Percentiles rank a stretch among this genome's conserved stretches.
Evolutionary conservation across 495 filamentous ascomycete species (phyloP).

Genomic region (Cercophora newfieldiana): DNA sequence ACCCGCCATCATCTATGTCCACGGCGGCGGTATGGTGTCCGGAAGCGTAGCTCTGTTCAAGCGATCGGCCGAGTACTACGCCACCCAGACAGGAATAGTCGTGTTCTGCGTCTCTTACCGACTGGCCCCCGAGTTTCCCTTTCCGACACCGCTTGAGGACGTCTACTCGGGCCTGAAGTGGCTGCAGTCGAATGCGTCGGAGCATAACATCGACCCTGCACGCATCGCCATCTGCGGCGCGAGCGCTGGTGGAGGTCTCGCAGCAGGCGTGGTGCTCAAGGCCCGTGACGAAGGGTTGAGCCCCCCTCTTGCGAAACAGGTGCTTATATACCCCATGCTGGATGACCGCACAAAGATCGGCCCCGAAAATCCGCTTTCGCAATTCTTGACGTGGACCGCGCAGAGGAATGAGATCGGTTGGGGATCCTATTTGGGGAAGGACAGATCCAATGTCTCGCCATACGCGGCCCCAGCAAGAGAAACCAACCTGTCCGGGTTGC

Average conservation of each 20-base stretch:
- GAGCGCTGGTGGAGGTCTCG: constrained; percentile 45
- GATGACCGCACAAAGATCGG: constrained; percentile 38
- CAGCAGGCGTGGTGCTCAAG: constrained; percentile 34
- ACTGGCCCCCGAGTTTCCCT: constrained; percentile 42
- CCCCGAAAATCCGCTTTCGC: constrained; percentile 27
- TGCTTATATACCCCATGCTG: constrained; percentile 45
- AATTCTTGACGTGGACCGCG: constrained; percentile 38
- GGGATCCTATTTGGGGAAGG: constrained; percentile 32
- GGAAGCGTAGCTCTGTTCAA: not conserved
- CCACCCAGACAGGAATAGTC: constrained; percentile 6
- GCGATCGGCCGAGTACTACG: not conserved
- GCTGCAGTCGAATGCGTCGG: constrained; percentile 29
- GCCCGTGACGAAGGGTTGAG: constrained; percentile 33
- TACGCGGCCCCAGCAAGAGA: constrained; percentile 45
- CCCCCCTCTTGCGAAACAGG: constrained; percentile 32
- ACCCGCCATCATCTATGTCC: constrained; percentile 38
- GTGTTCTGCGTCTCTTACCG: constrained; percentile 44
- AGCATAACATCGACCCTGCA: constrained; percentile 37
- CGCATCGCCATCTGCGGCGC: constrained; percentile 39
- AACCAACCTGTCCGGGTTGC: constrained; percentile 34
- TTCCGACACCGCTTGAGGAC: constrained; percentile 37
- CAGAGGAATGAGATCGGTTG: constrained; percentile 38
- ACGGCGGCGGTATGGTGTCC: constrained; percentile 33
- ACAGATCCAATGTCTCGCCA: constrained; percentile 21
- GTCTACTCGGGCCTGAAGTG: constrained; percentile 35